Evolutionary conservation across 768 basidiomycete genomes (phyloP).

Genomic region (Cystobasidium tubakii): DNA sequence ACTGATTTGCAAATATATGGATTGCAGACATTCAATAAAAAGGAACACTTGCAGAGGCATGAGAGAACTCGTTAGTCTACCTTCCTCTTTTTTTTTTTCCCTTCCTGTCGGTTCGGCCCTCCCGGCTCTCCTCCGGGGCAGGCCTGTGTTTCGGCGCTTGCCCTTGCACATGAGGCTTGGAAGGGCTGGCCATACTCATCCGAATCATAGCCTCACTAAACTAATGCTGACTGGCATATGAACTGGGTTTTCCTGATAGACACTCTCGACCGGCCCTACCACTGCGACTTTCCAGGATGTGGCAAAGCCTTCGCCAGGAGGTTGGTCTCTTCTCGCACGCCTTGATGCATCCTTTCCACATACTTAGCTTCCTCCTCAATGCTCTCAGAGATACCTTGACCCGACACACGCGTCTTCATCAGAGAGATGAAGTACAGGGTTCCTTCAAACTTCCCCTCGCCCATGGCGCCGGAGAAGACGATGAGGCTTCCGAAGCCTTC

Average conservation of each 20-base stretch:
- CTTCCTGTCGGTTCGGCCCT: not conserved
- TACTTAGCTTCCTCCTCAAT: not conserved
- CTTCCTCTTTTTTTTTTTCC: not conserved
- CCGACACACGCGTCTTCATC: conserved; percentile 43
- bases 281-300: conserved; percentile 40
- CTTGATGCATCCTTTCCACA: not conserved
- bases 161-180: no score
- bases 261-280: conserved; percentile 45
- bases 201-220: no score
- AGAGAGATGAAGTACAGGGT: conserved; percentile 37
- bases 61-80: conserved; percentile 43
- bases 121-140: no score
- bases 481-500: not conserved
- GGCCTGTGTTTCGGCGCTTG: no score
- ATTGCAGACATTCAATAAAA: conserved; percentile 41
- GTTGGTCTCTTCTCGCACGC: conserved; percentile 29
- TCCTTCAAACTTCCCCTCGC: not conserved
- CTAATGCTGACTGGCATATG: no score
- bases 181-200: no score
- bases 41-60: conserved; percentile 45
- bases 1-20: not conserved
- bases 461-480: not conserved
- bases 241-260: no score
- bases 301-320: conserved; percentile 46
- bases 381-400: conserved; percentile 45